Evolutionary conservation across 2,329 filamentous ascomycete species (phyloP), one percentile per base, ranked within the genome.

Genomic region (Aureobasidium mangrovei): DNA sequence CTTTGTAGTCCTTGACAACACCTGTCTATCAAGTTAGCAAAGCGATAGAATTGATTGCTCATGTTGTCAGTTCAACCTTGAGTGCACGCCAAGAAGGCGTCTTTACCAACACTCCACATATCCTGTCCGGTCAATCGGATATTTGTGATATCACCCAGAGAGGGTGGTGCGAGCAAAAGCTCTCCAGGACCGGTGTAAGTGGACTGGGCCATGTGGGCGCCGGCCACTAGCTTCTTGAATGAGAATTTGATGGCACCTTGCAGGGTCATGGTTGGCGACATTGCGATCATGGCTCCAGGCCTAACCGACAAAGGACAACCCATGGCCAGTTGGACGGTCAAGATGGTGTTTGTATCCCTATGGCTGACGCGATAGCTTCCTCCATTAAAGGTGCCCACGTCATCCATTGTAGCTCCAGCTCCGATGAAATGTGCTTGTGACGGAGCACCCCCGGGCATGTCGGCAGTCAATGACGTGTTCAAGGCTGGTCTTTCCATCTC

Each of bases 301-400:
- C 88, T 93, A 2, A 83, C 88, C 26, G 76, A 77, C 49, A 97
- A 70, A 0, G 91, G 91, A 63, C 88, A 95, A 2, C 90, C 90
- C 68, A 93, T 86, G 9, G 91, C 91, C 43, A 97, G 73, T 69
- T 96, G 91, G 26, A 96, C 71, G 0, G 91, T 97, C 58, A 96
- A 70, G 60, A 96, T 85, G 1, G 87, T 90, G 68, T 97, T 98
- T 56, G 82, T 85, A 69, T 96, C 90, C 26, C 93, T 80, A 66
- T 98, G 93, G 64, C 88, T 93, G 66, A 97, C 90, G 41, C 93
- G 80, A 68, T 91, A 98, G 65, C 87, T 91, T 9, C 93, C 93
- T 12, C 93, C 93, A 67, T 97, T 97, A 75, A 97, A 98, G 0
- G 86, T 93, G n/a, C 93, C 93, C 1, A 95, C 82, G 62, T 95